Evolutionary conservation across 257 asterid genomes (phyloP).

Genomic region (Solanum peruvianum): DNA sequence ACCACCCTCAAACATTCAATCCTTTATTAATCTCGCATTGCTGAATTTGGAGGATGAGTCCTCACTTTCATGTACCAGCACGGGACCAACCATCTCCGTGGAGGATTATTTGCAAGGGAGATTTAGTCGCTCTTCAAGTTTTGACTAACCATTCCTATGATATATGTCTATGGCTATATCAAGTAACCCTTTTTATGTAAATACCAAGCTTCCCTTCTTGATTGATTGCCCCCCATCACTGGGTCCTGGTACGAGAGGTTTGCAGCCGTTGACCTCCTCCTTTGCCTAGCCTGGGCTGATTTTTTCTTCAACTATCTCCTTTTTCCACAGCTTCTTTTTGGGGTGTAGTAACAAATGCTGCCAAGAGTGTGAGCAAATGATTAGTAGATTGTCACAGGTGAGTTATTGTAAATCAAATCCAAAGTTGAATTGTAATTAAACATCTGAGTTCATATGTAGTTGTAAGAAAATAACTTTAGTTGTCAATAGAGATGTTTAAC

Average conservation of each 20-base stretch:
- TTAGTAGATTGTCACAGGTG: neutral
- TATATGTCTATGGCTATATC: neutral
- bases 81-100: conserved; percentile 53
- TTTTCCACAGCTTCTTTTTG: neutral
- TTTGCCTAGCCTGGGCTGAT: conserved; percentile 3
- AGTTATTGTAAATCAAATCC: neutral
- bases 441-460: neutral
- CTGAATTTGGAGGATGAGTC: conserved; percentile 57
- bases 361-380: neutral
- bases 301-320: neutral
- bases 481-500: neutral
- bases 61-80: conserved; percentile 53
- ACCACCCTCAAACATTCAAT: conserved; percentile 45
- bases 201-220: neutral
- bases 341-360: neutral
- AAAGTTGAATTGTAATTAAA: neutral
- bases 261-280: conserved; percentile 44
- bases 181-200: neutral
- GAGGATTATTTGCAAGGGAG: conserved; percentile 77
- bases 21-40: conserved; percentile 69
- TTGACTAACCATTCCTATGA: conserved; percentile 18
- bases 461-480: neutral
- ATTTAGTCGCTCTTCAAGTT: conserved; percentile 78
- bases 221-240: neutral
- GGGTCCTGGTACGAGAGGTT: conserved; percentile 52